Percentiles rank a stretch among this genome's conserved stretches.
Evolutionary conservation across 495 filamentous ascomycete genomes (phyloP).

Genomic region (Aspergillus sparsus): DNA sequence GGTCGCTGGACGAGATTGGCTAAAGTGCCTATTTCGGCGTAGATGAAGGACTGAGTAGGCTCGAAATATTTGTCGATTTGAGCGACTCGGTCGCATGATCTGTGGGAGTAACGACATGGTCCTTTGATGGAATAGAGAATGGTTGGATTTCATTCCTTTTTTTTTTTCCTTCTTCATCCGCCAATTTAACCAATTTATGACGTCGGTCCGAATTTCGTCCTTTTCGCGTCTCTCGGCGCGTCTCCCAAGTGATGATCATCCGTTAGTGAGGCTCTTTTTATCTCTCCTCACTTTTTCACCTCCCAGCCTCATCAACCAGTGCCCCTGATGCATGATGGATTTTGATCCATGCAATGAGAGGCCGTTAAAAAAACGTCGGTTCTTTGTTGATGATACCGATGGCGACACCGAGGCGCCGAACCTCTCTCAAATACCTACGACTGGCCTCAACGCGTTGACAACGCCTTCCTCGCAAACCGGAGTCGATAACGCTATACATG

Average conservation of each 20-base stretch:
- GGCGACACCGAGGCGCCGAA: constrained; percentile 3
- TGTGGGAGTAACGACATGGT: constrained; percentile 34
- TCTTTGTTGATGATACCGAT: constrained; percentile 64
- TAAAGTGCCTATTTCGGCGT: constrained; percentile 29
- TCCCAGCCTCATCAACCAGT: not conserved
- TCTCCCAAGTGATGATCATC: constrained; percentile 32
- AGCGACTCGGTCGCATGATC: constrained; percentile 26
- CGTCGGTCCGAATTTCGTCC: constrained; percentile 36
- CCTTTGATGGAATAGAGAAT: not conserved
- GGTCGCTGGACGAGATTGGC: constrained; percentile 25
- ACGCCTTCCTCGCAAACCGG: constrained; percentile 14
- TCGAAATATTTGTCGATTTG: constrained; percentile 24
- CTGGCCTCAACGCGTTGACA: constrained; percentile 29
- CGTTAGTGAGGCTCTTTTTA: not conserved
- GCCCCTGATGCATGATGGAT: constrained; percentile 47
- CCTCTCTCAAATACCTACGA: constrained; percentile 2
- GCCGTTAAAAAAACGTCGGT: constrained; percentile 78
- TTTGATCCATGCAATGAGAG: constrained; percentile 56
- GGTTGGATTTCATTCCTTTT: not conserved
- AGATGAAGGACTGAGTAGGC: constrained; percentile 9
- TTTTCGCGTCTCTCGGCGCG: constrained; percentile 41
- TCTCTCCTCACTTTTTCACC: not conserved
- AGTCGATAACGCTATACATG: constrained; percentile 1
- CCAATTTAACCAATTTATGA: constrained; percentile 24
- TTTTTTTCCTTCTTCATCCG: constrained; percentile 12